Conservation (phyloP, 208 protist species). For the Acanthamoeba triangularis region DNA sequence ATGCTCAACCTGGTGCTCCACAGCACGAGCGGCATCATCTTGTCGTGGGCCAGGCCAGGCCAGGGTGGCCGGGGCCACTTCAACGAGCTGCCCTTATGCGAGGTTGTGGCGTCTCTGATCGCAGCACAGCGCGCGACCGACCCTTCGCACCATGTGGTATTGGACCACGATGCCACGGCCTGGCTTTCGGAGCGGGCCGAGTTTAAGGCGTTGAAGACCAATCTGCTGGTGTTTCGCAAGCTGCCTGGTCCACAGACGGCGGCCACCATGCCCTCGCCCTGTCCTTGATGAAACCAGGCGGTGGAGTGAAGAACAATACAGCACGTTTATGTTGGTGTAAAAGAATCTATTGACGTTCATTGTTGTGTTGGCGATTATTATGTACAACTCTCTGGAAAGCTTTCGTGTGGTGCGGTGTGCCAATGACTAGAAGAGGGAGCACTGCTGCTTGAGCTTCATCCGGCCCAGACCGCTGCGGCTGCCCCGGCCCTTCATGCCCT, state of each 20-base stretch:
- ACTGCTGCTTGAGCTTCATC: too few species aligned
- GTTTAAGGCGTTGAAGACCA: background rate
- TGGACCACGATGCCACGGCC: background rate
- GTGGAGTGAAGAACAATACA: too few species aligned
- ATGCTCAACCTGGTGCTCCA: background rate
- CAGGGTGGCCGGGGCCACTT: background rate
- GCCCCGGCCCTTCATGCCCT: too few species aligned
- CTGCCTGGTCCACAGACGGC: background rate
- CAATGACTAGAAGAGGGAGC: too few species aligned
- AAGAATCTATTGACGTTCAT: too few species aligned
- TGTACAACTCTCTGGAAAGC: too few species aligned
- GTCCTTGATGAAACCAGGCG: background rate
- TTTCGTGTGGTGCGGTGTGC: too few species aligned
- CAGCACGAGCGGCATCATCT: background rate
- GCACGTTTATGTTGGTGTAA: too few species aligned
- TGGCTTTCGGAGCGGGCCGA: too few species aligned
- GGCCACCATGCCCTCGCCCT: background rate
- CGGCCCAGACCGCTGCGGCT: too few species aligned
- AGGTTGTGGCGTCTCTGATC: background rate
- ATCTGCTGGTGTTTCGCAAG: background rate
- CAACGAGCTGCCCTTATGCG: background rate
- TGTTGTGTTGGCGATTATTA: too few species aligned
- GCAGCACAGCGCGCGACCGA: background rate
- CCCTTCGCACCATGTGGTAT: background rate
- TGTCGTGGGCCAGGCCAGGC: background rate